These are phyloP conservation scores for Parastagonospora avenae DNA, from an alignment of 2,329 filamentous ascomycete species.

Conservation along the genomic window DNA sequence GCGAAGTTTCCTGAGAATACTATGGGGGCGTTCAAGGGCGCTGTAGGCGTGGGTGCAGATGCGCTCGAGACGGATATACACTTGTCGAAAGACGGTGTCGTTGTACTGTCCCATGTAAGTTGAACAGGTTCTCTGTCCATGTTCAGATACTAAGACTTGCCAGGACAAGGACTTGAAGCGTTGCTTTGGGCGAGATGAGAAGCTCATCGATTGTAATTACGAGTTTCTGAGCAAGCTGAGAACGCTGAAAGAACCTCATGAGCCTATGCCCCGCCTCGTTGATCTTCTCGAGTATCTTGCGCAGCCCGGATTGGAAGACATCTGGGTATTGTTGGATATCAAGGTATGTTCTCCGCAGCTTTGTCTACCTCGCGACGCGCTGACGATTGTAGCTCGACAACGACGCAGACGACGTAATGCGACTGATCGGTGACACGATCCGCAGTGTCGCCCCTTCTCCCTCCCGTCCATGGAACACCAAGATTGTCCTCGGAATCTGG, in stretches of 20 bases:
- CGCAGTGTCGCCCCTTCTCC: constrained; percentile 53
- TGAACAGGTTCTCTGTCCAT: neutral
- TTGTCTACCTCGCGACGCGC: neutral
- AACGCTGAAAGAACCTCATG: constrained; percentile 69
- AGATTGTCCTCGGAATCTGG: constrained; percentile 85
- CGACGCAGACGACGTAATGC: constrained; percentile 71
- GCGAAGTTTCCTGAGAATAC: constrained; percentile 83
- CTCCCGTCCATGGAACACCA: constrained; percentile 67
- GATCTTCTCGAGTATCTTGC: constrained; percentile 77
- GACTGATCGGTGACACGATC: constrained; percentile 69
- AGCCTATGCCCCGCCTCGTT: constrained; percentile 72
- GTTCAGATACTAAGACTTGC: constrained; percentile 8
- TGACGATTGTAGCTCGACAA: constrained; percentile 65
- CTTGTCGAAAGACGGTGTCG: constrained; percentile 78
- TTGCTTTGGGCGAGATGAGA: constrained; percentile 77
- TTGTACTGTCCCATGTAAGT: constrained; percentile 81
- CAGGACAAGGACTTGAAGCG: constrained; percentile 78
- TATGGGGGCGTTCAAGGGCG: constrained; percentile 76
- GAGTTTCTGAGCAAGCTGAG: constrained; percentile 69
- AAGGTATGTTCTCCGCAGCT: constrained; percentile 64
- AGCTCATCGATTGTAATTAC: constrained; percentile 79
- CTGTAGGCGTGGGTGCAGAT: constrained; percentile 74
- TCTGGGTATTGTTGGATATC: constrained; percentile 88
- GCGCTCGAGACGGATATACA: constrained; percentile 90
- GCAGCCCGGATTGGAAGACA: constrained; percentile 65